Evolutionary conservation across 1,284 basidiomycete genomes (phyloP), one percentile per base, ranked within the genome.

Genomic region (Cutaneotrichosporon cutaneum): DNA sequence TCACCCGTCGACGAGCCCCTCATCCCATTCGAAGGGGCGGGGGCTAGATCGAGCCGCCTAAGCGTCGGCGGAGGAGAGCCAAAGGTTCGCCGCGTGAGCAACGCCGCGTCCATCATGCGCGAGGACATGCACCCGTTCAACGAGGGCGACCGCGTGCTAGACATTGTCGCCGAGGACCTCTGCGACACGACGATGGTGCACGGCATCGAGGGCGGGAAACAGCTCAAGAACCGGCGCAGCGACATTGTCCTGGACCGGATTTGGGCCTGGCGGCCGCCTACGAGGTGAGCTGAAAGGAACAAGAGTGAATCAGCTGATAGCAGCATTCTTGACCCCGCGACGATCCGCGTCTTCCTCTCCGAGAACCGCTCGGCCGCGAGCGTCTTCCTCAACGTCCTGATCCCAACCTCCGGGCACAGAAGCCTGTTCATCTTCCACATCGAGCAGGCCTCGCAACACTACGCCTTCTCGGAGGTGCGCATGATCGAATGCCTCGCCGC

Each of bases 401-500:
- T 86, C 16, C 74, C 76, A 2, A n/a, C 45, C 4, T 33, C 60
- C 24, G 79, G 84, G 11, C 82, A 84, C 16, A 82, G 84, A 0
- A 76, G 73, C 0, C 69, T 89, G 11, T 77, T 82, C 10, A 72
- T 88, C 5, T 87, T 87, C 55, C 63, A 68, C n/a, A 67, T 64
- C 42, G 55, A 66, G 75, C 81, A 22, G 70, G 86, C 51, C 79
- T 84, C 58, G 73, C 82, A 44, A 77, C 77, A 21, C 33, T 58
- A 45, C 55, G 60, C 36, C 58, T 63, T 73, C 58, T 57, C 62
- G 10, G 70, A 69, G 22, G 36, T 64, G 4, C 61, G 58, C 1
- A 58, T 59, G 70, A 85, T 65, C 74, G 81, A 62, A 79, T 86
- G 59, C 72, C 72, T 16, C 75, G 84, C 87, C 0, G 82, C 85